Base-by-base conservation (phyloP, 2,329 filamentous ascomycete species). In the Juglanconis sp. region DNA sequence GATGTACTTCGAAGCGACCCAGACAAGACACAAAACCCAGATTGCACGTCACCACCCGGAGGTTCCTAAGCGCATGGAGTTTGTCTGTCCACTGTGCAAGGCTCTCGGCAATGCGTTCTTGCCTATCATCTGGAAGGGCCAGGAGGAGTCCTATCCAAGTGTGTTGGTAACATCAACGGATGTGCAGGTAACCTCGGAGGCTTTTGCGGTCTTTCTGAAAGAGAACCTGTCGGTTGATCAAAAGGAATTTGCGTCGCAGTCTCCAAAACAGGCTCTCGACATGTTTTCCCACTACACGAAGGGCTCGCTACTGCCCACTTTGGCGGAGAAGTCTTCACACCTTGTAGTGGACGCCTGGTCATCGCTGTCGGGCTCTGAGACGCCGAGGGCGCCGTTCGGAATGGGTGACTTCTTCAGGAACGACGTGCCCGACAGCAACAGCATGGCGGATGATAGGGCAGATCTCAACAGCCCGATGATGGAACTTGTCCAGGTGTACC, bases 51-150 rank as follows among this genome's bases (percentile, higher is more conserved):
- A 96, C 68, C 95, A 98, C 68, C 95, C 95, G 0, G 96, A 99
- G 72, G 84, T 88, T 58, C 82, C 91, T 2, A 80, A 83, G 24
- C 80, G 85, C 48, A 90, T 96, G 64, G 95, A 99, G 68, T 99
- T 99, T 72, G 90, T 98, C 57, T 99, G 95, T 67, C 95, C 95
- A 1, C 81, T 99, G 1, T 99, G 95, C 79, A 99, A 99, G 74
- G 96, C 95, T 3, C 81, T 99, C 0, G 95, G 95, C 3, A 99
- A 99, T 71, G 86, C 91, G 0, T 99, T 99, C 76, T 74, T 99
- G 42, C 96, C 96, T 0, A 92, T 99, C 63, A 87, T 96, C 42
- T 99, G 95, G 95, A 96, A 93, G 71, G 90, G 90, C 32, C 89
- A 96, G 69, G 91, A 96, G 67, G 91, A 96, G 70, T 85, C 87